Conservation (phyloP, 805 yeast genomes). For the Zygosaccharomyces kombuchaensis region DNA sequence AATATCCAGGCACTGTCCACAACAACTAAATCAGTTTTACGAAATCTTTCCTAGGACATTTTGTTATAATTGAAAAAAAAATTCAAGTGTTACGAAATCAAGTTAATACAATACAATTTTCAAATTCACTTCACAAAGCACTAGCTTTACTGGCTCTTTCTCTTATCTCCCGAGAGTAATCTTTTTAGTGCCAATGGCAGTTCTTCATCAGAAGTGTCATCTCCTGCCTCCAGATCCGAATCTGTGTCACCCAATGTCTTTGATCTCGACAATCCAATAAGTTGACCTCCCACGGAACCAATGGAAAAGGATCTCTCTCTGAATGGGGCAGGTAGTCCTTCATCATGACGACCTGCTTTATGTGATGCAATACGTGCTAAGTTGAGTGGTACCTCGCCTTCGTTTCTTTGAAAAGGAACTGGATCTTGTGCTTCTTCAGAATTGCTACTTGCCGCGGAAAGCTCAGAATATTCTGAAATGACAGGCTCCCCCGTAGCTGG, state of each 20-base stretch:
- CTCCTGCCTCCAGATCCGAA: constrained; percentile 15
- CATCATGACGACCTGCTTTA: constrained; percentile 14
- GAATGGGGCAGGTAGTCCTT: constrained; percentile 29
- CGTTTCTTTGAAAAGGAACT: constrained; percentile 9
- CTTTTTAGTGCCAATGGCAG: constrained; percentile 39
- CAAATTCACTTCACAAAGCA: background rate
- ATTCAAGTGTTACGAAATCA: background rate
- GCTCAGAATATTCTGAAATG: constrained; percentile 12
- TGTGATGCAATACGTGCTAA: constrained; percentile 32
- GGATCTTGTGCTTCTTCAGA: constrained; percentile 15
- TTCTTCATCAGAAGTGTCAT: constrained; percentile 27
- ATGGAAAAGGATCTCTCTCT: constrained; percentile 37
- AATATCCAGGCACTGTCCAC: background rate
- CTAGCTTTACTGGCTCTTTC: background rate
- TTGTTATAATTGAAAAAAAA: too few species aligned
- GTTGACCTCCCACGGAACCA: constrained; percentile 31
- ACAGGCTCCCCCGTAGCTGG: constrained; percentile 3
- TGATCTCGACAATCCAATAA: constrained; percentile 15
- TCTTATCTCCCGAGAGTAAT: constrained; percentile 21
- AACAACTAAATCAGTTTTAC: background rate
- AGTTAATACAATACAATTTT: too few species aligned
- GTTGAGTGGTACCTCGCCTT: constrained; percentile 14
- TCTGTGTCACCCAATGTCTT: constrained; percentile 31
- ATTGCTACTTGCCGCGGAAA: constrained; percentile 8
- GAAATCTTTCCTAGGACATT: too few species aligned